A percentile compares a stretch with the other conserved stretches of the same genome.
Evolutionary conservation across 2,329 filamentous ascomycete genomes (phyloP).

Genomic region (Chrysoporthe deuterocubensis): DNA sequence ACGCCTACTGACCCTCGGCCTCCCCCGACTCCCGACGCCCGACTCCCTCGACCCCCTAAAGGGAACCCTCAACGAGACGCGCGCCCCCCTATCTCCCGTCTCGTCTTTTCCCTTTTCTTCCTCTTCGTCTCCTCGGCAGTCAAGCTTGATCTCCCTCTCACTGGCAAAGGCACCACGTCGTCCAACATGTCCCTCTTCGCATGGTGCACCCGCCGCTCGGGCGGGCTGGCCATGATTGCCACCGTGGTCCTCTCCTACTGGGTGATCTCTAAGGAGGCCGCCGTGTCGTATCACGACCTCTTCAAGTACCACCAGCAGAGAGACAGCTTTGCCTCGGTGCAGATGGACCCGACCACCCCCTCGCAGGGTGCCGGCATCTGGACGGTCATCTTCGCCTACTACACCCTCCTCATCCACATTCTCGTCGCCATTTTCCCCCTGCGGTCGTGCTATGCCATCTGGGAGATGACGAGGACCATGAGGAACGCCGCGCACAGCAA

Average conservation of each 20-base stretch:
- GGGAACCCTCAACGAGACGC: slow-evolving; percentile 24
- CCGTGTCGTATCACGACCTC: slow-evolving; percentile 44
- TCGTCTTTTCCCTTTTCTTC: not conserved
- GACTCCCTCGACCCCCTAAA: slow-evolving; percentile 26
- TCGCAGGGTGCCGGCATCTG: slow-evolving; percentile 51
- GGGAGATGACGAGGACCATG: slow-evolving; percentile 58
- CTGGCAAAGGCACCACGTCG: slow-evolving; percentile 26
- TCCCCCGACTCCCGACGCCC: slow-evolving; percentile 16
- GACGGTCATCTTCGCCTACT: slow-evolving; percentile 64
- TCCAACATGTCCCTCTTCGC: slow-evolving; percentile 55
- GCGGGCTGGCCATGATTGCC: slow-evolving; percentile 58
- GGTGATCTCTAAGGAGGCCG: slow-evolving; percentile 57
- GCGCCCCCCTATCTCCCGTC: slow-evolving; percentile 7
- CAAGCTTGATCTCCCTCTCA: slow-evolving; percentile 30
- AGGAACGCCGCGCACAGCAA: slow-evolving; percentile 50
- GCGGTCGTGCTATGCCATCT: slow-evolving; percentile 64
- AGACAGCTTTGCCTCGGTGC: slow-evolving; percentile 42
- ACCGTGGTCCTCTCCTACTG: slow-evolving; percentile 56
- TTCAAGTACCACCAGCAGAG: slow-evolving; percentile 47
- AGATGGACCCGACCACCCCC: slow-evolving; percentile 37
- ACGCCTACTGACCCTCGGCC: slow-evolving; percentile 1
- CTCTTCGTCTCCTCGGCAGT: slow-evolving; percentile 25
- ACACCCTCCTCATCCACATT: slow-evolving; percentile 67
- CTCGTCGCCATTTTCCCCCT: slow-evolving; percentile 67
- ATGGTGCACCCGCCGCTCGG: slow-evolving; percentile 59